These are phyloP conservation scores for Avena atlantica DNA, from an alignment of 176 grass and related monocot genomes.

Conservation along the genomic window DNA sequence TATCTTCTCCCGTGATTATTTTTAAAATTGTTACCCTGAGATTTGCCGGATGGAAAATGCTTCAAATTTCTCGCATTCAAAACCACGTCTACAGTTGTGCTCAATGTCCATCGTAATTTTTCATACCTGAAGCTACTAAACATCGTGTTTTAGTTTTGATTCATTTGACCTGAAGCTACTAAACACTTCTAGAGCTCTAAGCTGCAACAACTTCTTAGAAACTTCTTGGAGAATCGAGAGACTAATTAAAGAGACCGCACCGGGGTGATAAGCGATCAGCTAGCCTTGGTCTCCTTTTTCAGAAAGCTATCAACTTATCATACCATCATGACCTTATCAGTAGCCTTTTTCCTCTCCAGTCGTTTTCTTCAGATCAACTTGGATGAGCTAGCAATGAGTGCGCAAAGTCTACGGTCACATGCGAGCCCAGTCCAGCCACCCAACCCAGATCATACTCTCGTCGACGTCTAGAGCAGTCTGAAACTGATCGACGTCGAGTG, in stretches of 20 bases:
- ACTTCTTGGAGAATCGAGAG: background rate
- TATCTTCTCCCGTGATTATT: background rate
- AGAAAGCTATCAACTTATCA: constrained; percentile 55
- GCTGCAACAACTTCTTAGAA: background rate
- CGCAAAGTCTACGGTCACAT: constrained; percentile 44
- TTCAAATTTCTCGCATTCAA: background rate
- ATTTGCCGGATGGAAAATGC: background rate
- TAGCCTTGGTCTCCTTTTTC: background rate
- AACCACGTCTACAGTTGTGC: background rate
- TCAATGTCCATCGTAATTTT: too few relatives aligned
- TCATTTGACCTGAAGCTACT: background rate
- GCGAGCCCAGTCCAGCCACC: constrained; percentile 24
- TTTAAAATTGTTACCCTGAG: background rate
- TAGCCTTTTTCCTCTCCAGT: background rate
- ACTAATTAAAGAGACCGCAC: background rate
- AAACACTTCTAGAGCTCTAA: background rate
- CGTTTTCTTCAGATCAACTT: constrained; percentile 42
- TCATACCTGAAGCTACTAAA: too few relatives aligned
- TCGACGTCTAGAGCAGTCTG: background rate
- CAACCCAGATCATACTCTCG: background rate
- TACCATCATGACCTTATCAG: constrained; percentile 44
- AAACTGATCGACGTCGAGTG: constrained; percentile 22
- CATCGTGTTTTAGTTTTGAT: too few relatives aligned
- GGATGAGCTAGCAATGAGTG: constrained; percentile 3
- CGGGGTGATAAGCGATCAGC: constrained; percentile 44